Conservation (phyloP, 2,329 filamentous ascomycete species). For the Madurella mycetomatis region DNA sequence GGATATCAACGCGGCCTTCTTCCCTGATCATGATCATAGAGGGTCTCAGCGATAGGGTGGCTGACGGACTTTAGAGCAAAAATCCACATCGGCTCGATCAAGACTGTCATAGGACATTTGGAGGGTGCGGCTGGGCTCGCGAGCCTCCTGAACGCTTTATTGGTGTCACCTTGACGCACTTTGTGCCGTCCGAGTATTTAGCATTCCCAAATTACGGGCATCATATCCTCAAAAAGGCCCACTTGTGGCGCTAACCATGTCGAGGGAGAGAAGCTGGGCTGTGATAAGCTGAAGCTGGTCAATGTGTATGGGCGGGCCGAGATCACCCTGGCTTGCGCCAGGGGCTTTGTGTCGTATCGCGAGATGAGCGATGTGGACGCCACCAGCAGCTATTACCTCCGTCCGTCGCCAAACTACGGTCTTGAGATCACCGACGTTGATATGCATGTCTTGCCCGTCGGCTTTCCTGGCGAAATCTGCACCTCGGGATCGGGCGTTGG, state of each 20-base stretch:
- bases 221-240: background rate
- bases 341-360: background rate
- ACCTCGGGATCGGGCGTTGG: background rate
- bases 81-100: constrained; percentile 39
- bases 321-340: constrained; percentile 10
- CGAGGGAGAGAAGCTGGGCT: background rate
- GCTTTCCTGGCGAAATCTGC: background rate
- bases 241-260: background rate
- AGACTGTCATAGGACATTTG: constrained; percentile 46
- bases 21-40: constrained; percentile 14
- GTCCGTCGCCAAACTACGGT: background rate
- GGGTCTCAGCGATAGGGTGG: background rate
- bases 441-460: background rate
- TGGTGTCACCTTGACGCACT: constrained; percentile 12
- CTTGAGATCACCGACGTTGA: background rate
- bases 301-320: constrained; percentile 29
- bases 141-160: constrained; percentile 42
- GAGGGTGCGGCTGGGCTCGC: constrained; percentile 48
- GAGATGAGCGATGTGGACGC: background rate
- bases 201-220: background rate
- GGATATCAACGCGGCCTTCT: constrained; percentile 42
- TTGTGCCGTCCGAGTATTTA: background rate
- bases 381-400: background rate
- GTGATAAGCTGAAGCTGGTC: constrained; percentile 15
- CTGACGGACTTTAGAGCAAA: constrained; percentile 11